Conservation (phyloP, 2,329 filamentous ascomycete genomes). For the Ascochyta clinopodiicola region DNA sequence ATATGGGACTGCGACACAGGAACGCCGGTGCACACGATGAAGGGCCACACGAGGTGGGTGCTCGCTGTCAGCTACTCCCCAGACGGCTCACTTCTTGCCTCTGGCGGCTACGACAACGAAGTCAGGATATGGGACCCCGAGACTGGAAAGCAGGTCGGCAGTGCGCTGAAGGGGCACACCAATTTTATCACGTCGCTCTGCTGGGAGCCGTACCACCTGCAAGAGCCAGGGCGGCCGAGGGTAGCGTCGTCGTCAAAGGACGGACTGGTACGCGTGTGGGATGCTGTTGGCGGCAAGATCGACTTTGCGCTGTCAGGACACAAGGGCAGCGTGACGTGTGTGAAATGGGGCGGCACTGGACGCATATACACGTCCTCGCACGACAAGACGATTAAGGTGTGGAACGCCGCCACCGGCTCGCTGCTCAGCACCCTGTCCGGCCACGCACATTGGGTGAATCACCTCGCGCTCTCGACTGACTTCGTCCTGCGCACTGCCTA, state of each 20-base stretch:
- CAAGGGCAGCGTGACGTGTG: slow-evolving; percentile 86
- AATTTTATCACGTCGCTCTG: slow-evolving; percentile 88
- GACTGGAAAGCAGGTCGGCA: slow-evolving; percentile 76
- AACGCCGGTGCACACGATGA: slow-evolving; percentile 83
- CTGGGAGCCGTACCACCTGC: slow-evolving; percentile 93
- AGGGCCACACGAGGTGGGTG: slow-evolving; percentile 90
- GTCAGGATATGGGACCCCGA: slow-evolving; percentile 89
- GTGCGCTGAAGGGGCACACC: slow-evolving; percentile 79
- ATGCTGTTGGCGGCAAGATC: slow-evolving; percentile 76
- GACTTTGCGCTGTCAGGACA: slow-evolving; percentile 88
- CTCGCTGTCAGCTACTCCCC: slow-evolving; percentile 86
- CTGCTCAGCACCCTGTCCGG: slow-evolving; percentile 78
- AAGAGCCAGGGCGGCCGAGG: slow-evolving; percentile 73
- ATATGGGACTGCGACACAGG: slow-evolving; percentile 97
- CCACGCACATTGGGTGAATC: slow-evolving; percentile 96
- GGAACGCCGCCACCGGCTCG: slow-evolving; percentile 81
- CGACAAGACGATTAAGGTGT: slow-evolving; percentile 91
- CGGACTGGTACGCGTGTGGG: slow-evolving; percentile 85
- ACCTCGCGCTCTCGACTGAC: slow-evolving; percentile 91
- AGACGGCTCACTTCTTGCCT: slow-evolving; percentile 80
- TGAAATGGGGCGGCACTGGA: slow-evolving; percentile 92
- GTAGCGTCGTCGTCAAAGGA: slow-evolving; percentile 91
- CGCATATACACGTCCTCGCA: slow-evolving; percentile 65
- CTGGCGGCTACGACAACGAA: slow-evolving; percentile 90
- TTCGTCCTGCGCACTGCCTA: slow-evolving; percentile 85